phyloP scores from a whole-genome alignment of 2,329 filamentous ascomycete genomes.

The Hypoxylon rubiginosum region DNA sequence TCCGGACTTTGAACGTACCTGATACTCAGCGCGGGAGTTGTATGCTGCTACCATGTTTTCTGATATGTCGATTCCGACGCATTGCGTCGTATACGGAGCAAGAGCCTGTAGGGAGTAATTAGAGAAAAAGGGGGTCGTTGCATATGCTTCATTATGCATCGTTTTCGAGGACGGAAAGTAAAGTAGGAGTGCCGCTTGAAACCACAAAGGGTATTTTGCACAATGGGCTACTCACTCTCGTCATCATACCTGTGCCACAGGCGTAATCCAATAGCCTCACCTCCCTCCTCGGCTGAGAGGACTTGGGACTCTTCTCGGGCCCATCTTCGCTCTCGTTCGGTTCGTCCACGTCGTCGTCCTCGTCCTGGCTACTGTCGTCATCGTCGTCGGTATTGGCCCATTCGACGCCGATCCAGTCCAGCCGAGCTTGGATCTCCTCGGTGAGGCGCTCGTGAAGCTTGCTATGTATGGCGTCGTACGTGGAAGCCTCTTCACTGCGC shows the following conservation, averaged over 20 bases:
- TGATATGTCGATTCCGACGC: constrained; percentile 78
- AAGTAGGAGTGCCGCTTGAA: neutral
- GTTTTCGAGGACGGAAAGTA: constrained; percentile 3
- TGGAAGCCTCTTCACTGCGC: constrained; percentile 63
- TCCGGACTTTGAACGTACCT: constrained; percentile 55
- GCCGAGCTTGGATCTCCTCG: constrained; percentile 64
- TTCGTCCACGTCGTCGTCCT: neutral
- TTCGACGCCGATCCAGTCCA: constrained; percentile 73
- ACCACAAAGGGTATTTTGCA: neutral
- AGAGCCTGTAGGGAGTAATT: constrained; percentile 62
- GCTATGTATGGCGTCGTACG: constrained; percentile 70
- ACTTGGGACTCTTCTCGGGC: constrained; percentile 15
- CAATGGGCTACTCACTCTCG: constrained; percentile 63
- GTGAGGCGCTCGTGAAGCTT: constrained; percentile 68
- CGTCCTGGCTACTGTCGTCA: constrained; percentile 17
- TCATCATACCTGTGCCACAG: constrained; percentile 77
- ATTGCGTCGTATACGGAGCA: constrained; percentile 71
- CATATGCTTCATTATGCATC: neutral
- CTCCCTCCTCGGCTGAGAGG: constrained; percentile 44
- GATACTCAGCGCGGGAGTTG: constrained; percentile 70
- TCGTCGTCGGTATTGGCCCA: constrained; percentile 61
- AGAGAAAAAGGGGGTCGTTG: constrained; percentile 3
- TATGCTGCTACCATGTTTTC: constrained; percentile 77
- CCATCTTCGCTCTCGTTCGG: constrained; percentile 42
- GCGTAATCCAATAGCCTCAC: constrained; percentile 79